phyloP scores from a whole-genome alignment of 495 filamentous ascomycete genomes.

The Friedmanniomyces endolithicus region DNA sequence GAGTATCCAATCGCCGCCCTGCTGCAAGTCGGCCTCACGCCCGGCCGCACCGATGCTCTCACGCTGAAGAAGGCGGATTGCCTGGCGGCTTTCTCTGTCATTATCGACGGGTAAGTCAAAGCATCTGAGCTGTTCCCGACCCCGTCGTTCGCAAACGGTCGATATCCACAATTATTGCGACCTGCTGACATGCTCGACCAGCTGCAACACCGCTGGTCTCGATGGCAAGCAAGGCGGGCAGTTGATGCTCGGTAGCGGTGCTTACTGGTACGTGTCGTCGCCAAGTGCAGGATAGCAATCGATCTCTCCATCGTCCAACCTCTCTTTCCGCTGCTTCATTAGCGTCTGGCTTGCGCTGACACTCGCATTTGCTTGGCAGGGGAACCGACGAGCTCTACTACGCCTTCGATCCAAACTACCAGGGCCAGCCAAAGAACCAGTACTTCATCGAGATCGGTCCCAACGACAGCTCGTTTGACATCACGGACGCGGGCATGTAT shows the following conservation, averaged over 20 bases:
- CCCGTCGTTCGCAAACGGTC: neutral
- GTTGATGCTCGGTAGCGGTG: neutral
- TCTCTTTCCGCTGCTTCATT: too few relatives aligned
- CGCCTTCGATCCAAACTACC: neutral
- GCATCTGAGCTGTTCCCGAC: too few relatives aligned
- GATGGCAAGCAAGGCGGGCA: neutral
- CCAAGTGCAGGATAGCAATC: too few relatives aligned
- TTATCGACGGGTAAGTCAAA: neutral
- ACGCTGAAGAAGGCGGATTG: neutral
- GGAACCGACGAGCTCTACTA: neutral
- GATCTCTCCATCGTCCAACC: too few relatives aligned
- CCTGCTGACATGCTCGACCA: neutral
- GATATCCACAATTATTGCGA: neutral
- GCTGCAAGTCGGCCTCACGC: neutral
- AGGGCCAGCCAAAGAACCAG: neutral
- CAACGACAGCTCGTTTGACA: neutral
- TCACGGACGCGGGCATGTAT: neutral
- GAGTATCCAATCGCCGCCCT: neutral
- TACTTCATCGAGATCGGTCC: neutral
- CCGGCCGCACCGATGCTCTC: neutral
- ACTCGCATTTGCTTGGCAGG: neutral
- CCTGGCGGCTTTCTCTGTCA: neutral
- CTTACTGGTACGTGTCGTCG: neutral
- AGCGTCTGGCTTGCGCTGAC: too few relatives aligned
- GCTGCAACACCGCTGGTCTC: neutral